Base-by-base conservation (phyloP, 2,329 filamentous ascomycete species). In the Diaporthe destruens region DNA sequence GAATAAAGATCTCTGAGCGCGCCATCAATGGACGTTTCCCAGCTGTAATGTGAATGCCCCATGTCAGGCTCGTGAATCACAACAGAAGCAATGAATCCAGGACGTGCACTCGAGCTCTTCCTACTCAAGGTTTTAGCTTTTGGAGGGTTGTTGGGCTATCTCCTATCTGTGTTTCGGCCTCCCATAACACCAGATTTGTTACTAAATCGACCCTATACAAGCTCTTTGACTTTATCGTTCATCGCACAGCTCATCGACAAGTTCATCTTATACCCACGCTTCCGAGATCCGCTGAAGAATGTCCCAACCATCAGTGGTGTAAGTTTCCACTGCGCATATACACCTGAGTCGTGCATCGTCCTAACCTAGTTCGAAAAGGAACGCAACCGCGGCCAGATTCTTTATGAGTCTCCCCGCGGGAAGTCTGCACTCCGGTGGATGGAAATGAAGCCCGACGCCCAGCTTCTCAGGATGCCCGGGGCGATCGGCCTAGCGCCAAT, bases 351-450 rank as follows among this genome's bases (percentile, higher is more conserved):
- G 4, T n/a, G 14, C 23, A n/a, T 8, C 16, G 4, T 1, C 11
- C 36, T 68, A n/a, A 61, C 8, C 1, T 39, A 1, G 23, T 9
- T 16, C 14, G 16, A 3, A 3, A 34, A 72, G 71, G n/a, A 72
- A 20, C 29, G 56, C 14, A 39, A 72, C 4, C 55, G 71, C 7
- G 47, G 56, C 32, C 55, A 61, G 29, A 63, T 61, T 25, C 66
- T 72, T 6, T 72, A 72, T 16, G 71, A 72, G 39, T 69, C 71
- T 8, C 65, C 71, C 4, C 55, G 71, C 2, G 71, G 71, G 3
- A 72, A 72, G 54, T 63, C 54, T 12, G 71, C 71, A 25, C 23
- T 72, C 11, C n/a, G 36, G 56, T 72, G 71, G 71, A 72, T 72
- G 65, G 71, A 69, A n/a, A n/a, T 39, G 9, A 25, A 42, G 5